Evolutionary conservation across 1,284 basidiomycete species (phyloP).

Genomic region (Malassezia obtusa): DNA sequence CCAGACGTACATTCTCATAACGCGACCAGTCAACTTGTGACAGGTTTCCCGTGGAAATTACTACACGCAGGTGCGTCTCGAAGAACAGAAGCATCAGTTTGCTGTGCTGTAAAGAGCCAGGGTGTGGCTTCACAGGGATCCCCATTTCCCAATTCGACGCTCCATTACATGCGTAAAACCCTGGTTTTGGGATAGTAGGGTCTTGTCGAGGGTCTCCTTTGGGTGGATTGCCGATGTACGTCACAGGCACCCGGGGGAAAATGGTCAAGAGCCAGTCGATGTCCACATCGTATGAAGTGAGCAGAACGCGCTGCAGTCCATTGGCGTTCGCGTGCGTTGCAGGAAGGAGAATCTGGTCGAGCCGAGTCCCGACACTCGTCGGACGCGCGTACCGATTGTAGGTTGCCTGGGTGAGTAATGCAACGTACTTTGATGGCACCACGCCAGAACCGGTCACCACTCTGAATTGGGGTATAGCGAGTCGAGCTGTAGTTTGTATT

Average conservation of each 20-base stretch:
- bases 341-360: conserved; percentile 28
- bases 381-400: conserved; percentile 26
- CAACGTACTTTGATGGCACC: conserved; percentile 29
- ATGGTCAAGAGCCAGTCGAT: conserved; percentile 36
- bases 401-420: conserved; percentile 15
- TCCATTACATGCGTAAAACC: conserved; percentile 21
- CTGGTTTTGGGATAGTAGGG: conserved; percentile 17
- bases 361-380: conserved; percentile 10
- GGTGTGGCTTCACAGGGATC: conserved; percentile 24
- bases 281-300: conserved; percentile 35
- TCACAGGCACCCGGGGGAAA: conserved; percentile 29
- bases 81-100: conserved; percentile 39
- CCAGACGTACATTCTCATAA: conserved; percentile 33
- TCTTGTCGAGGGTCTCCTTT: conserved; percentile 20
- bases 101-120: conserved; percentile 30
- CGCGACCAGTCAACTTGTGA: conserved; percentile 38
- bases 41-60: conserved; percentile 37
- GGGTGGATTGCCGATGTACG: conserved; percentile 27
- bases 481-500: not conserved
- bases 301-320: conserved; percentile 24
- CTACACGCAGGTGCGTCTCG: conserved; percentile 23
- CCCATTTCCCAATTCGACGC: conserved; percentile 26
- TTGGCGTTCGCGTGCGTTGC: conserved; percentile 19
- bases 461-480: conserved; percentile 17
- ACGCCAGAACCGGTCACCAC: conserved; percentile 28